Evolutionary conservation across 768 basidiomycete genomes (phyloP).

Genomic region (Agrocybe chaxingu): DNA sequence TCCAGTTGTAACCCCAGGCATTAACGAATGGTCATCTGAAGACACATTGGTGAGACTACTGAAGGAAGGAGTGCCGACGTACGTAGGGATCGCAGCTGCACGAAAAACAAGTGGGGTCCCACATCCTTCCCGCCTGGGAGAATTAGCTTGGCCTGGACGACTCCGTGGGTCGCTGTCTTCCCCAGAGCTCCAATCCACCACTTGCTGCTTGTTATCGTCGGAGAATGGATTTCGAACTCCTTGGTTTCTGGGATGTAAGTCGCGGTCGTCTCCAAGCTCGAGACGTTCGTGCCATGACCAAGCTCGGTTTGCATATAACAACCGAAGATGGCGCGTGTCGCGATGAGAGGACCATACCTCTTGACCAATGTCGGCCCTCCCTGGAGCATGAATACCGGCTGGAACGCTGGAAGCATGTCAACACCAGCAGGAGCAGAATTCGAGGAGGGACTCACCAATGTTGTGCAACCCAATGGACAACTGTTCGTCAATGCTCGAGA

Average conservation of each 20-base stretch:
- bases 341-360: slow-evolving; percentile 48
- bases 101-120: slow-evolving; percentile 75
- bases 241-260: slow-evolving; percentile 64
- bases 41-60: not conserved
- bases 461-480: slow-evolving; percentile 42
- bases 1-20: slow-evolving; percentile 62
- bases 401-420: slow-evolving; percentile 45
- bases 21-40: slow-evolving; percentile 54
- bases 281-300: slow-evolving; percentile 74
- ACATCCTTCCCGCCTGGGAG: slow-evolving; percentile 56
- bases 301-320: slow-evolving; percentile 80
- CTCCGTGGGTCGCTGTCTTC: slow-evolving; percentile 70
- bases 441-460: slow-evolving; percentile 27
- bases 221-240: slow-evolving; percentile 76
- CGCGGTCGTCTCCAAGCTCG: slow-evolving; percentile 69
- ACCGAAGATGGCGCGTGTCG: slow-evolving; percentile 59
- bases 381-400: slow-evolving; percentile 65
- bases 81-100: slow-evolving; percentile 67
- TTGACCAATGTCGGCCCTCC: slow-evolving; percentile 50
- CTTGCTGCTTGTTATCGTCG: slow-evolving; percentile 70
- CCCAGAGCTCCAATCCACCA: slow-evolving; percentile 83
- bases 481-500: slow-evolving; percentile 46
- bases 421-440: too few species aligned
- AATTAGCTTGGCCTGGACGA: slow-evolving; percentile 73
- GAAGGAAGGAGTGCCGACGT: slow-evolving; percentile 7